Evolutionary conservation across 148 eudicot species (phyloP).

Genomic region (Rhododendron vialii): DNA sequence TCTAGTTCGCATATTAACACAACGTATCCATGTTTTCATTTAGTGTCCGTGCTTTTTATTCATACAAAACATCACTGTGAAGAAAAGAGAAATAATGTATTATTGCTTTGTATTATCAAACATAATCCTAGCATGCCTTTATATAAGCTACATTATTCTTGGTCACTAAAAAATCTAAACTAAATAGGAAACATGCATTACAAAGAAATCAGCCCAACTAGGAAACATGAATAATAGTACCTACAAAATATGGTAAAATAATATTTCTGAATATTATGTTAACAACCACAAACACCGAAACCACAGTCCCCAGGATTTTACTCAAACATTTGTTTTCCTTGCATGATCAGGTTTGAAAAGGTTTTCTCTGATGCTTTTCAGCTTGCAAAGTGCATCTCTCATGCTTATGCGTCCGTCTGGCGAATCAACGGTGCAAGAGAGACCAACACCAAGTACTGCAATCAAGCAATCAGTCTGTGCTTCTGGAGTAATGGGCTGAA

Average conservation of each 20-base stretch:
- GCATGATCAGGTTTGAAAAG: constrained; percentile 1
- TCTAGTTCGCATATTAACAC: no score
- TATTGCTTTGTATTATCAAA: no score
- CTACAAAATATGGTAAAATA: no score
- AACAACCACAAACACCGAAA: neutral
- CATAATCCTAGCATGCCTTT: no score
- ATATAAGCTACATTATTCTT: no score
- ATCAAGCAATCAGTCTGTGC: constrained; percentile 10
- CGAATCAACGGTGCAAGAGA: constrained; percentile 39
- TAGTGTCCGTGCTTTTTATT: neutral
- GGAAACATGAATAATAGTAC: no score
- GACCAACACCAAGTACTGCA: constrained; percentile 35
- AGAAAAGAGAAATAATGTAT: no score
- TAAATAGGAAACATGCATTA: no score
- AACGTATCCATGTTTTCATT: neutral
- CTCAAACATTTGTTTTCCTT: neutral
- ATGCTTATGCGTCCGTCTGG: constrained; percentile 40
- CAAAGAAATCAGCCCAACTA: no score
- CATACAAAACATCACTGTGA: neutral
- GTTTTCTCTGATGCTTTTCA: constrained; percentile 23
- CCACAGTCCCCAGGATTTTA: neutral
- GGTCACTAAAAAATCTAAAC: no score
- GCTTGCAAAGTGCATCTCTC: constrained; percentile 40
- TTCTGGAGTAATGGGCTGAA: neutral
- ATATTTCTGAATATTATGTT: no score